Conservation (phyloP, 805 yeast genomes). For the Debaryomyces castellii region DNA sequence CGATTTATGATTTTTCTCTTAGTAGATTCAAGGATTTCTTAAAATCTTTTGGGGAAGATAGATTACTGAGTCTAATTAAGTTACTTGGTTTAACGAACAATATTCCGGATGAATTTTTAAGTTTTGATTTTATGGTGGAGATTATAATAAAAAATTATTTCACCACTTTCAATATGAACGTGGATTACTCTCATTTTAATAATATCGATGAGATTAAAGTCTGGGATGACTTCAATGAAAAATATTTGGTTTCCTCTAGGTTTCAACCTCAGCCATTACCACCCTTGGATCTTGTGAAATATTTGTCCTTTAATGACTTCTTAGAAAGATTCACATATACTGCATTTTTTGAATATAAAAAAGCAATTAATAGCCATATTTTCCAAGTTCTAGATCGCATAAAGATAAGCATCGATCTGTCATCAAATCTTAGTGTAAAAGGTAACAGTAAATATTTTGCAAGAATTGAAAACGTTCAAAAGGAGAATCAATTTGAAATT, state of each 20-base stretch:
- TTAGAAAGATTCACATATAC: background rate
- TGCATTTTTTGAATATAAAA: background rate
- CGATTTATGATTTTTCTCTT: conserved; percentile 6
- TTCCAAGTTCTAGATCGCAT: conserved; percentile 17
- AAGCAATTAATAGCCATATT: conserved; percentile 13
- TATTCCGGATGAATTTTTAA: background rate
- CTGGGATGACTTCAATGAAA: conserved; percentile 3
- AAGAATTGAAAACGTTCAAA: conserved; percentile 9
- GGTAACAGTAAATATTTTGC: conserved; percentile 33
- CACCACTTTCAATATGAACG: background rate
- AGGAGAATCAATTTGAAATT: conserved; percentile 1
- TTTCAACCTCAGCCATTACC: conserved; percentile 3
- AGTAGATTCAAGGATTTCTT: conserved; percentile 5
- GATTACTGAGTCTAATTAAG: conserved; percentile 2
- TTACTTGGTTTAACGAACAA: background rate
- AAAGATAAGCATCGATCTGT: conserved; percentile 7
- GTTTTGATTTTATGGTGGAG: background rate
- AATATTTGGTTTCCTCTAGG: background rate
- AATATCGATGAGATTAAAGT: background rate
- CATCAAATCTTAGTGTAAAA: conserved; percentile 11
- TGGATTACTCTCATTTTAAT: background rate
- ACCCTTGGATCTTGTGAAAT: background rate
- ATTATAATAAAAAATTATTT: conserved; percentile 1
- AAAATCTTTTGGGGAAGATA: conserved; percentile 1
- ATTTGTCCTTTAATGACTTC: conserved; percentile 8